Evolutionary conservation across 768 basidiomycete genomes (phyloP).

Genomic region (Gymnopilus dilepis): DNA sequence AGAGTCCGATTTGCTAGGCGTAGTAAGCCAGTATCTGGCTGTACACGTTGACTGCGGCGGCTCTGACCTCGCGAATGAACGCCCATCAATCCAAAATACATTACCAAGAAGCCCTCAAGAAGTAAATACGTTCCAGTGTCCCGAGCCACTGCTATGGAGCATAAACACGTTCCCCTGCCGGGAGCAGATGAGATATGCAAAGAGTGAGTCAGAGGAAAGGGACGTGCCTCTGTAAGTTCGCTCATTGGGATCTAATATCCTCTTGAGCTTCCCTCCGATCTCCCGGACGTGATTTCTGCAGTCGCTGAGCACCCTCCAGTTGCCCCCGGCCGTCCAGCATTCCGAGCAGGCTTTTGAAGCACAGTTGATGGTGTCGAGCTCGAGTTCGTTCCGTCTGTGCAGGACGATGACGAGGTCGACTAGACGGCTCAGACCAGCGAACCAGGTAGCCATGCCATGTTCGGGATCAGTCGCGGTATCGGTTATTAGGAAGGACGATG

Average conservation of each 20-base stretch:
- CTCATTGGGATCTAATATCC: slow-evolving; percentile 60
- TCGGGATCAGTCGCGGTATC: slow-evolving; percentile 70
- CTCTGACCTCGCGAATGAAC: background rate
- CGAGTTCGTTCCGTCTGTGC: slow-evolving; percentile 67
- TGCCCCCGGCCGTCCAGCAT: slow-evolving; percentile 76
- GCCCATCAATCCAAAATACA: background rate
- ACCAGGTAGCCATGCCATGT: slow-evolving; percentile 65
- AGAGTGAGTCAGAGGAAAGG: background rate
- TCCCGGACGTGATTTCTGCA: slow-evolving; percentile 65
- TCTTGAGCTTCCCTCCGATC: slow-evolving; percentile 66
- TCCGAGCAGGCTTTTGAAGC: slow-evolving; percentile 78
- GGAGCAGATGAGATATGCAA: slow-evolving; percentile 9
- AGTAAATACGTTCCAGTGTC: background rate
- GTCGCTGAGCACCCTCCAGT: slow-evolving; percentile 71
- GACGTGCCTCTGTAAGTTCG: slow-evolving; percentile 47
- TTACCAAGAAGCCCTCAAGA: background rate
- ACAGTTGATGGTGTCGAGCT: slow-evolving; percentile 76
- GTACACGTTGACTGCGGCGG: too few species aligned
- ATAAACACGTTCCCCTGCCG: slow-evolving; percentile 42
- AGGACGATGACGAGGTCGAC: slow-evolving; percentile 78
- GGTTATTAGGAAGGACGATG: slow-evolving; percentile 80
- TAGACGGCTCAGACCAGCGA: slow-evolving; percentile 66
- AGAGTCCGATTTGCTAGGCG: background rate
- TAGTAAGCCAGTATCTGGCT: too few species aligned
- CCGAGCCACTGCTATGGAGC: slow-evolving; percentile 33